Base-by-base conservation (phyloP, 2,329 filamentous ascomycete genomes). In the Plectosphaerella plurivora region DNA sequence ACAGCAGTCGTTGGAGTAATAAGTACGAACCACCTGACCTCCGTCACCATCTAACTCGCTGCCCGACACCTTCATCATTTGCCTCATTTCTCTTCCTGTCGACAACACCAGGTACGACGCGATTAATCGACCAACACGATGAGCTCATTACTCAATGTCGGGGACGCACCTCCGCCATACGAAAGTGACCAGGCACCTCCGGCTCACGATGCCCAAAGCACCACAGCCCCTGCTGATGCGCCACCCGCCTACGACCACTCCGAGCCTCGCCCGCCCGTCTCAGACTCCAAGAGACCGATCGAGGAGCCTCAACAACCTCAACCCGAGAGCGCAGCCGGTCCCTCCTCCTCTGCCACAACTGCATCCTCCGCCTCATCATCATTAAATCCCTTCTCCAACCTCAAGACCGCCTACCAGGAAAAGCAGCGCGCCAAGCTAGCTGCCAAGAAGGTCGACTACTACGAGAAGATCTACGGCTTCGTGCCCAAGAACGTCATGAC, bases 401-500 rank as follows among this genome's bases (percentile, higher is more conserved):
- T 33, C 12, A 22, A 16, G 15, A 18, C 28, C n/a, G 22, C 35
- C 41, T 51, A 42, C 52, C 37, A 44, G 35, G 52, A 53, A 12
- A 52, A 47, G 36, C 49, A 46, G 42, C 39, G 48, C 25, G 47
- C 42, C 5, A 52, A 52, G 28, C 16, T 45, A 9, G 49, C 49
- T 14, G 41, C 39, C 18, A 52, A 52, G 49, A 57, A 55, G 37
- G 55, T 57, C 24, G 55, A 58, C 33, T 55, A 33, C 28, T 58
- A 57, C 51, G 50, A 57, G 53, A 55, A 53, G 48, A 33, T 51
- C 25, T 58, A 58, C 49, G 56, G 56, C 33, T 58, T 58, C 50
- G 54, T 58, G 39, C 56, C 56, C 41, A 58, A 58, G 50, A 58
- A 58, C 37, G 54, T 50, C 47, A 54, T 58, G 52, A 50, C 56